Percentiles rank a stretch among this genome's conserved stretches.
Evolutionary conservation across 164 flowering plant species (phyloP).

Genomic region (Aristolochia fimbriata): DNA sequence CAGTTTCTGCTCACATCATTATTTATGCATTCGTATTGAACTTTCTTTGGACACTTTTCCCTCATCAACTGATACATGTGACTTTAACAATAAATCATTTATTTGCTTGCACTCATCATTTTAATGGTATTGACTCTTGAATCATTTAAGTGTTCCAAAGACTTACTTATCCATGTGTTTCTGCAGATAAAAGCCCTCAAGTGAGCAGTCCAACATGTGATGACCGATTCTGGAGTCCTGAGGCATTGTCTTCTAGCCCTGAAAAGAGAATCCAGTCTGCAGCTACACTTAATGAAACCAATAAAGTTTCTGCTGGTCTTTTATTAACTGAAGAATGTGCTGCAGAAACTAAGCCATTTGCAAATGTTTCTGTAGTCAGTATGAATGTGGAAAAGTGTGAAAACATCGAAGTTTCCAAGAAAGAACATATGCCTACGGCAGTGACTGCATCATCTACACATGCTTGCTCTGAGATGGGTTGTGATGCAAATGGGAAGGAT

Average conservation of each 20-base stretch:
- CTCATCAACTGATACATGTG: not conserved
- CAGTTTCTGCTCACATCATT: no score
- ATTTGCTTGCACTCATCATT: no score
- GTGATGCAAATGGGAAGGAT: no score
- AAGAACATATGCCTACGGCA: no score
- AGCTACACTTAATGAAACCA: not conserved
- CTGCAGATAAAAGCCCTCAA: conserved; percentile 13
- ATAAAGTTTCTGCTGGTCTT: not conserved
- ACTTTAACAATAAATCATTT: no score
- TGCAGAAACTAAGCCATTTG: not conserved
- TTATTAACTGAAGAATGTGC: not conserved
- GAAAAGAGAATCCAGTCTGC: not conserved
- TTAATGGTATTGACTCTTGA: not conserved
- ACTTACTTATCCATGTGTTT: not conserved
- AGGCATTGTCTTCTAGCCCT: conserved; percentile 1
- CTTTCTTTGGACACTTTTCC: not conserved
- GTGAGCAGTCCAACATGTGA: not conserved
- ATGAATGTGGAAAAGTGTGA: not conserved
- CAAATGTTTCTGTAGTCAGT: not conserved
- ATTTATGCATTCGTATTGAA: no score
- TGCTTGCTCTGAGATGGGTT: no score
- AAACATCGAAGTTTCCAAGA: not conserved
- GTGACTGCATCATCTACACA: no score
- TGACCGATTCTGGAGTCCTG: conserved; percentile 12
- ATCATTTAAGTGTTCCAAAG: not conserved